Conservation (phyloP, 768 basidiomycete species). For the Chlorophyllum brunneum region DNA sequence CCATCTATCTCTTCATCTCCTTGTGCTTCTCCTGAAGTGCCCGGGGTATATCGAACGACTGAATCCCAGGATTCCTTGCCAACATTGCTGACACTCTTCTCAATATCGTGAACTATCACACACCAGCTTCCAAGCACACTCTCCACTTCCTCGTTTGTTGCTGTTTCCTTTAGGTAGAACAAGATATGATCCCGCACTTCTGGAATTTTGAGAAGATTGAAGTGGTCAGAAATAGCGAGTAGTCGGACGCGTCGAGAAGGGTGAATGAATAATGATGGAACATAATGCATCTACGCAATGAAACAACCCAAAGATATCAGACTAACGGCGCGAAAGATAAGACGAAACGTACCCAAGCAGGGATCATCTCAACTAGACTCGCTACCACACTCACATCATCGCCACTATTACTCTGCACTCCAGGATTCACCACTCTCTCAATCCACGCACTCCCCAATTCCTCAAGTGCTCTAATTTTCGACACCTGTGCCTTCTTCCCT, state of each 20-base stretch:
- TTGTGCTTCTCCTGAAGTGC: not conserved
- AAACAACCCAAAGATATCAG: not conserved
- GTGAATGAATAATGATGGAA: slow-evolving; percentile 78
- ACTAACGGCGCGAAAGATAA: too few relatives aligned
- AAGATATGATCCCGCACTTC: slow-evolving; percentile 45
- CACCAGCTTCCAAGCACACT: slow-evolving; percentile 70
- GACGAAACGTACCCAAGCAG: slow-evolving; percentile 79
- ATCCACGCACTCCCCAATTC: slow-evolving; percentile 73
- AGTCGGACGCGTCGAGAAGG: slow-evolving; percentile 72
- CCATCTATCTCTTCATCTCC: not conserved
- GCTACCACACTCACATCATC: slow-evolving; percentile 27
- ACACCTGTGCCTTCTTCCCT: slow-evolving; percentile 87
- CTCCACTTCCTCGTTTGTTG: slow-evolving; percentile 47
- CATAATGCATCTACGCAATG: slow-evolving; percentile 71
- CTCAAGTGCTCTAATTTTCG: slow-evolving; percentile 81
- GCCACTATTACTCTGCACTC: slow-evolving; percentile 35
- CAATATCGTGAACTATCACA: slow-evolving; percentile 67
- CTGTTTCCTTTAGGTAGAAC: slow-evolving; percentile 45
- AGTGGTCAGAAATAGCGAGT: slow-evolving; percentile 58
- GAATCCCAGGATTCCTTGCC: slow-evolving; percentile 55
- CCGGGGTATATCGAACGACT: slow-evolving; percentile 22
- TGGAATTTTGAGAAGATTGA: slow-evolving; percentile 57
- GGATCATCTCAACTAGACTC: slow-evolving; percentile 59
- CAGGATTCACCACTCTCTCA: slow-evolving; percentile 36
- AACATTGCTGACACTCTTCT: slow-evolving; percentile 50